Evolutionary conservation across 2,329 filamentous ascomycete genomes (phyloP).

Genomic region (Talaromyces sp.): DNA sequence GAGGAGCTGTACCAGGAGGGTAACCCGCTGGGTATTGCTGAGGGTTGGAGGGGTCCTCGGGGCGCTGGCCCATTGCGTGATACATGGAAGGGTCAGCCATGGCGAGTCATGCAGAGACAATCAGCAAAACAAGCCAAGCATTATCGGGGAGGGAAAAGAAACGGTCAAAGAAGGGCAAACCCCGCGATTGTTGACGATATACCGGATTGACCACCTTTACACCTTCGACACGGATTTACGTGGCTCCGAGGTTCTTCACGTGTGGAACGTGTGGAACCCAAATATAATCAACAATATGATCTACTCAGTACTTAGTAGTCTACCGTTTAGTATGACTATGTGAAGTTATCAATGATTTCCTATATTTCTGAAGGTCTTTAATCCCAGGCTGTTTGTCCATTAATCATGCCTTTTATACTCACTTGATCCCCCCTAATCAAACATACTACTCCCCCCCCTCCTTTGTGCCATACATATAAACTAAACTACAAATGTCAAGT

Average conservation of each 20-base stretch:
- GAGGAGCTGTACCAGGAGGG: conserved; percentile 39
- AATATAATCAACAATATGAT: too few relatives aligned
- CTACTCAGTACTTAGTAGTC: too few relatives aligned
- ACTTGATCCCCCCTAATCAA: too few relatives aligned
- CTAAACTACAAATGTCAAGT: too few relatives aligned
- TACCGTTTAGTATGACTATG: too few relatives aligned
- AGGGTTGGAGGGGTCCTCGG: conserved; percentile 59
- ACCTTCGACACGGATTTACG: conserved; percentile 31
- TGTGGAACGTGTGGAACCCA: conserved; percentile 3
- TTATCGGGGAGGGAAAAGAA: conserved; percentile 6
- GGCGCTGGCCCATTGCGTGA: conserved; percentile 42
- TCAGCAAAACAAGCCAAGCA: conserved; percentile 4
- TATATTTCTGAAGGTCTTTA: too few relatives aligned
- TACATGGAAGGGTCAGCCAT: conserved; percentile 50
- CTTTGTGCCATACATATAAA: not conserved
- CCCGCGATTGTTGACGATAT: conserved; percentile 29
- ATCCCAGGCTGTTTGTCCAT: too few relatives aligned
- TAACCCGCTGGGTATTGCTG: conserved; percentile 48
- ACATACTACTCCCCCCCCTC: too few relatives aligned
- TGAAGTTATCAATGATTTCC: too few relatives aligned
- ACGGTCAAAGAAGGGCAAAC: conserved; percentile 8
- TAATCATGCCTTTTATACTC: too few relatives aligned
- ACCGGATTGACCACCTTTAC: conserved; percentile 40
- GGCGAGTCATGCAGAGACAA: conserved; percentile 34
- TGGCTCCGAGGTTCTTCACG: conserved; percentile 30